phyloP scores from a whole-genome alignment of 2,329 filamentous ascomycete genomes.

The Podosphaera xanthii region DNA sequence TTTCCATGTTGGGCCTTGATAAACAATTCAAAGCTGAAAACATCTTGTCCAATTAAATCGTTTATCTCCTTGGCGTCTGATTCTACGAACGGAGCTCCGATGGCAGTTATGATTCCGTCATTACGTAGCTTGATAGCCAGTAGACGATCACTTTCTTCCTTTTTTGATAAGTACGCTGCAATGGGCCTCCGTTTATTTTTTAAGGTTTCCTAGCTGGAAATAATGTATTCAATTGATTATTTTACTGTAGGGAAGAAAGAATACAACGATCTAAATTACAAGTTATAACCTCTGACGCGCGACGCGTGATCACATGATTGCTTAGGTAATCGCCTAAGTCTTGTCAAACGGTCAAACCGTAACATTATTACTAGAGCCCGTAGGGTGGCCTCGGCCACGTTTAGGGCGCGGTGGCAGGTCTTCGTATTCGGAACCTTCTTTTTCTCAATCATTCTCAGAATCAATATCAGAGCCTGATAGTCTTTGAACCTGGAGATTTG shows the following conservation, averaged over 20 bases:
- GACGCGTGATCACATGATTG: no score
- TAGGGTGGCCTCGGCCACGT: background rate
- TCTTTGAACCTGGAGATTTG: background rate
- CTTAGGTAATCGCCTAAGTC: no score
- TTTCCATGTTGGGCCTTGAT: background rate
- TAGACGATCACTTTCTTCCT: background rate
- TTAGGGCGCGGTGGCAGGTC: background rate
- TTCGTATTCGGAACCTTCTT: background rate
- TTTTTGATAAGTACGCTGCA: background rate
- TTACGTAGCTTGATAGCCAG: background rate
- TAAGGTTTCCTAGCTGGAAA: no score
- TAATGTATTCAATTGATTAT: no score
- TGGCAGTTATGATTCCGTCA: background rate
- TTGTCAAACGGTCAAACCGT: no score
- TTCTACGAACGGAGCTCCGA: background rate
- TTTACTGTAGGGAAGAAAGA: no score
- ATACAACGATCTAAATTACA: no score
- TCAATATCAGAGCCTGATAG: background rate
- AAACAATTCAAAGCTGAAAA: constrained; percentile 1
- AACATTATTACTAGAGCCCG: no score
- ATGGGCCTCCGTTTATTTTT: background rate
- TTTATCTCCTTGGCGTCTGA: background rate
- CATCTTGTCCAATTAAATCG: background rate
- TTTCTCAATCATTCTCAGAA: background rate
- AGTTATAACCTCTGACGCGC: no score